A percentile compares a stretch with the other conserved stretches of the same genome.
phyloP scores from a whole-genome alignment of 345 rosid species.

The Populus euphratica region DNA sequence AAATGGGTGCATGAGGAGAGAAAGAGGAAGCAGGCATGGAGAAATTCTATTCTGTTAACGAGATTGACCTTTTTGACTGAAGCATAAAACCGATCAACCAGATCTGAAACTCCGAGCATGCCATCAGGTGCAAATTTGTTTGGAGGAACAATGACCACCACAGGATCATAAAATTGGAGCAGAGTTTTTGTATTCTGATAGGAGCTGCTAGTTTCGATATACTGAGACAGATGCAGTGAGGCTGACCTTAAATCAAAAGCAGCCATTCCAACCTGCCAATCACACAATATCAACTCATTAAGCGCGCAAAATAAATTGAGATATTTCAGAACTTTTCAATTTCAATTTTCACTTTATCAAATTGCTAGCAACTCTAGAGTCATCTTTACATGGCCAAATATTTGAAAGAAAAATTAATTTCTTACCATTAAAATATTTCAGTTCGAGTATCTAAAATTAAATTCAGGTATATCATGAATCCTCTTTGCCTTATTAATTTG shows the following conservation, averaged over 20 bases:
- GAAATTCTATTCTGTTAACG: background rate
- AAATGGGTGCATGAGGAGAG: conserved; percentile 8
- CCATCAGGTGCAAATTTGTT: conserved; percentile 79
- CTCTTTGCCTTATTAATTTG: background rate
- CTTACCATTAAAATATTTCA: background rate
- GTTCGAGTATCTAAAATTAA: background rate
- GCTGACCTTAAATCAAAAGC: conserved; percentile 92
- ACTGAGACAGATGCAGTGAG: conserved; percentile 87
- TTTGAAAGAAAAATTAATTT: background rate
- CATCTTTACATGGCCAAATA: background rate
- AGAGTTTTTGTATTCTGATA: conserved; percentile 86
- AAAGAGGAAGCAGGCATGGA: background rate
- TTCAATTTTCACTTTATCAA: background rate
- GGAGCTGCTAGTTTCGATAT: conserved; percentile 91
- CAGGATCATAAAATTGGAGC: conserved; percentile 78
- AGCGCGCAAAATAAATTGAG: background rate
- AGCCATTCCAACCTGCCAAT: conserved; percentile 82
- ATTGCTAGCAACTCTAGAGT: background rate
- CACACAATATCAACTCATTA: background rate
- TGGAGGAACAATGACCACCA: conserved; percentile 77
- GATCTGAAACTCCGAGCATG: conserved; percentile 86
- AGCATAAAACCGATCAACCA: conserved; percentile 62
- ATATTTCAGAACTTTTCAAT: background rate
- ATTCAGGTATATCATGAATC: background rate
- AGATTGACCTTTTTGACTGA: conserved; percentile 68